Evolutionary conservation across 2,329 filamentous ascomycete genomes (phyloP), one percentile per base, ranked within the genome.

Genomic region (Chrysoporthe deuterocubensis): DNA sequence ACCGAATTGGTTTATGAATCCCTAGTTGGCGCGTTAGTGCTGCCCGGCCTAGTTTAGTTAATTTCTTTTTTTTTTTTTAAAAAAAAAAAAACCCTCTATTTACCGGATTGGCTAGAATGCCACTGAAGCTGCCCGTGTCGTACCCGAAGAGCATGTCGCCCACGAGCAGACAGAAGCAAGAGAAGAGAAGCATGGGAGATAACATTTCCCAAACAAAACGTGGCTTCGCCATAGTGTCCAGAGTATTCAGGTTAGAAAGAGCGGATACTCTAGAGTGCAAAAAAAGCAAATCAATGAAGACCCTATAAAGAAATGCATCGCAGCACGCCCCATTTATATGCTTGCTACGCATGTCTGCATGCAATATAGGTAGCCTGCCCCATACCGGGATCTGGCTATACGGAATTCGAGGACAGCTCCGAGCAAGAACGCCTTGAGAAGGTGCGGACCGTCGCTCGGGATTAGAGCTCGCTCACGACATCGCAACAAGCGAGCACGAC

Each of bases 141-240:
- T 69, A 73, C 3, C 72, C 71, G 67, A 72, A 73, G 6, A 71
- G 68, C 54, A 72, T 68, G 50, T 73, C 72, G 13, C 72, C 72
- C 4, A 67, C 68, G 3, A 73, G 69, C 34, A 72, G 63, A 57
- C 65, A 73, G 67, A 72, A 72, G 52, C 72, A 71, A 5, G 71
- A 71, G 37, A 71, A 73, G 37, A 72, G 46, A 5, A 72, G 70
- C 59, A 72, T 64, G 1, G 71, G 71, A 9, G 70, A 69, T 14
- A 70, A 46, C 57, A 50, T 60, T 14, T 61, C 60, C 65, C 67
- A 69, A 2, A 34, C 26, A 3, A 62, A 56, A 2, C 18, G 62
- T 18, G 58, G 18, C 34, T 54, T 62, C 46, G 43, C 11, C 43
- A 44, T 44, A 14, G 11, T 44, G 43, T 44, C 43, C 43, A 44